These are phyloP conservation scores for Cladobotryum protrusum DNA, from an alignment of 2,329 filamentous ascomycete species.

Conservation along the genomic window DNA sequence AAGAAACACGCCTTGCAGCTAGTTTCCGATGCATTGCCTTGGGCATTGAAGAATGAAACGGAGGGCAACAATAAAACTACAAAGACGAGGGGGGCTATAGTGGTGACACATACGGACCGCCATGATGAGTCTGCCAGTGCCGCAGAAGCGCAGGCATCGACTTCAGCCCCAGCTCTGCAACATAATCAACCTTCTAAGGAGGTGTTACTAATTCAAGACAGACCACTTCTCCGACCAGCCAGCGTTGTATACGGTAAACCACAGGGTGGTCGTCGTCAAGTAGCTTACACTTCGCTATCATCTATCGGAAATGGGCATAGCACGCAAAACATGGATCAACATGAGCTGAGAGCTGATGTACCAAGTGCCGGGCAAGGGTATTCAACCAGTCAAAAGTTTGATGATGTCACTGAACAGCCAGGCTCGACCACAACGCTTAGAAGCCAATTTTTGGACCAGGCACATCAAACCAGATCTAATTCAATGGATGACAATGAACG, in stretches of 20 bases:
- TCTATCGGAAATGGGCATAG: background rate
- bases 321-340: too few relatives aligned
- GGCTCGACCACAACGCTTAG: too few relatives aligned
- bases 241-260: slow-evolving; percentile 26
- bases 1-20: slow-evolving; percentile 29
- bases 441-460: too few relatives aligned
- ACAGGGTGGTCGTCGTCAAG: background rate
- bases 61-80: background rate
- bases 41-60: slow-evolving; percentile 20
- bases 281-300: background rate
- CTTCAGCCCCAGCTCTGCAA: background rate
- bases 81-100: background rate
- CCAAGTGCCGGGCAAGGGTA: too few relatives aligned
- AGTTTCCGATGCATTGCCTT: slow-evolving; percentile 34
- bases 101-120: background rate
- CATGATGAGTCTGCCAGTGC: background rate
- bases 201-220: background rate
- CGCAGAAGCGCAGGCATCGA: background rate
- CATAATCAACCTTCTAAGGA: background rate
- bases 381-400: too few relatives aligned
- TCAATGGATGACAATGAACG: background rate
- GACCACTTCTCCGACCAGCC: slow-evolving; percentile 21
- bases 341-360: background rate
- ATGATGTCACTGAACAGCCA: too few relatives aligned
- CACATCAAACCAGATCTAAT: too few relatives aligned